Conservation (phyloP, 192 early-diverging fungal genomes). For the Geosiphon pyriformis region DNA sequence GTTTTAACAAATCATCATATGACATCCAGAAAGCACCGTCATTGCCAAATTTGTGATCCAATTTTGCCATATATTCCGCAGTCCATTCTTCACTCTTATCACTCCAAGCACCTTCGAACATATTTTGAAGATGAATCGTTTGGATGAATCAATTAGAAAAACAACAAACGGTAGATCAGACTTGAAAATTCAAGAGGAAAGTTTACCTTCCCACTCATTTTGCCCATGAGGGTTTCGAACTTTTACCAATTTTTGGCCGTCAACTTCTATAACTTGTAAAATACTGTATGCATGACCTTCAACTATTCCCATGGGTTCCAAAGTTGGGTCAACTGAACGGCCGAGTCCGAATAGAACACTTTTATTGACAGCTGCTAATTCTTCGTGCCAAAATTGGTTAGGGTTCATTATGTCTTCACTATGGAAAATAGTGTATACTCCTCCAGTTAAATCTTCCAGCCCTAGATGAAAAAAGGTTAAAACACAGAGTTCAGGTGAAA, state of each 20-base stretch:
- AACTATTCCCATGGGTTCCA: slow-evolving; percentile 5
- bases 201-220: slow-evolving; percentile 48
- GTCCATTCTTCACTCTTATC: slow-evolving; percentile 36
- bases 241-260: slow-evolving; percentile 31
- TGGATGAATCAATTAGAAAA: too few species aligned
- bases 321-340: neutral
- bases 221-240: slow-evolving; percentile 51
- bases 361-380: slow-evolving; percentile 42
- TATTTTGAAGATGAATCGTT: too few species aligned
- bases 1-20: slow-evolving; percentile 29
- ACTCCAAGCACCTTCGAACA: slow-evolving; percentile 29
- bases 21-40: slow-evolving; percentile 40
- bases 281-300: slow-evolving; percentile 49
- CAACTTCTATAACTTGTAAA: slow-evolving; percentile 36
- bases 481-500: neutral
- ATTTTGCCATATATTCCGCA: slow-evolving; percentile 27
- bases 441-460: slow-evolving; percentile 53
- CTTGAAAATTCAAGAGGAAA: neutral
- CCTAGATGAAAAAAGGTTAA: neutral
- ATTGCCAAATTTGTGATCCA: slow-evolving; percentile 29
- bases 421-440: slow-evolving; percentile 34
- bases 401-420: slow-evolving; percentile 44
- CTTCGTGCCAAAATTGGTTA: slow-evolving; percentile 52
- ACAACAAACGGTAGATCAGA: neutral
- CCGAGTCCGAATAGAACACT: slow-evolving; percentile 31